Evolutionary conservation across 169 alveolate genomes (phyloP).

Genomic region (Ichthyophthirius multifiliis): DNA sequence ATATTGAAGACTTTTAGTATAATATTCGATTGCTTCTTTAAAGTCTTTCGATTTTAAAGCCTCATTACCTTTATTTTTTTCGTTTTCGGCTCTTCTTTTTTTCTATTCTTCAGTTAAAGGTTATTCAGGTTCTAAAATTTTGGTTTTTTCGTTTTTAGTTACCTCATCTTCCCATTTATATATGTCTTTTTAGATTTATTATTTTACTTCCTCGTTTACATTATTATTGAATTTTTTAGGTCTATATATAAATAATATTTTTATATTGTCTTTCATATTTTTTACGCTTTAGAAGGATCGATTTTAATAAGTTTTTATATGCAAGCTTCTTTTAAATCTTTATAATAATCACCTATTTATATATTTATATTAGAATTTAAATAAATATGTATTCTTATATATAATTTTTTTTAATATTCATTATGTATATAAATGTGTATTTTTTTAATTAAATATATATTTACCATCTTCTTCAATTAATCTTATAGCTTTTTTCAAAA

Average conservation of each 20-base stretch:
- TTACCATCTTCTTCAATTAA: slow-evolving; percentile 65
- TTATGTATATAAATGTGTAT: no score
- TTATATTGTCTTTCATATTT: slow-evolving; percentile 28
- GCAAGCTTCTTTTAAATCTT: slow-evolving; percentile 61
- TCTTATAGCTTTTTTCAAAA: slow-evolving; percentile 63
- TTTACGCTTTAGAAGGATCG: slow-evolving; percentile 60
- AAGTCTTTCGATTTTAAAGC: slow-evolving; percentile 74
- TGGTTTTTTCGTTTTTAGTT: slow-evolving; percentile 20
- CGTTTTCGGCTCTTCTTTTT: slow-evolving; percentile 65
- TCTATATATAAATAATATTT: not conserved
- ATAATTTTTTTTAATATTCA: not conserved
- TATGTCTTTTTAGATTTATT: slow-evolving; percentile 42
- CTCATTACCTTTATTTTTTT: slow-evolving; percentile 82
- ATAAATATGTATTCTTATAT: not conserved
- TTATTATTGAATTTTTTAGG: slow-evolving; percentile 18
- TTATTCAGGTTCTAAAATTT: slow-evolving; percentile 23
- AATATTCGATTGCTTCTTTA: slow-evolving; percentile 68
- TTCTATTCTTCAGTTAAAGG: slow-evolving; percentile 20
- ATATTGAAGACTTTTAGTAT: slow-evolving; percentile 57
- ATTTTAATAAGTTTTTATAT: slow-evolving; percentile 51
- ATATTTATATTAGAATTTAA: not conserved
- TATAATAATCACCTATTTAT: slow-evolving; percentile 53
- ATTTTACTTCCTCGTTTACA: slow-evolving; percentile 36
- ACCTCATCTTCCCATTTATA: slow-evolving; percentile 51
- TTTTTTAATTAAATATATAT: not conserved